phyloP scores from a whole-genome alignment of 2,329 filamentous ascomycete species.

The Trichoderma koningii region DNA sequence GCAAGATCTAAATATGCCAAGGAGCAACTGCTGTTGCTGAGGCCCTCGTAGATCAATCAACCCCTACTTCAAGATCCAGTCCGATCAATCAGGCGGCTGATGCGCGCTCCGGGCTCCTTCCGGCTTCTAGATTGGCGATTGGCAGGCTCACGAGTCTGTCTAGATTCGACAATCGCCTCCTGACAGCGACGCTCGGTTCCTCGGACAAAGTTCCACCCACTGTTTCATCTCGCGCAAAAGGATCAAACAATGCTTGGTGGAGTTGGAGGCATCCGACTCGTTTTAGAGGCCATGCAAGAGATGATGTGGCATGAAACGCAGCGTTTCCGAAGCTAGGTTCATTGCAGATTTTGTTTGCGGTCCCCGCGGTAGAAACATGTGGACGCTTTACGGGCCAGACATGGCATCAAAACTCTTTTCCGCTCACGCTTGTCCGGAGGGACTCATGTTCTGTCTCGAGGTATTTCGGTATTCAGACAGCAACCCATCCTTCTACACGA shows the following conservation, averaged over 20 bases:
- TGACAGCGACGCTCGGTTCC: background rate
- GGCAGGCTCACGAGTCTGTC: background rate
- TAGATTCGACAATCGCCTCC: background rate
- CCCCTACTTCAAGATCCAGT: background rate
- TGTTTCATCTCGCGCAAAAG: conserved; percentile 4
- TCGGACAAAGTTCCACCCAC: background rate
- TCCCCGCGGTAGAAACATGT: background rate
- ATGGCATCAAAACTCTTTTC: background rate
- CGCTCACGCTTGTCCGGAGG: background rate
- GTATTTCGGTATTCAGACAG: background rate
- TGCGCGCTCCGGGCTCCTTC: background rate
- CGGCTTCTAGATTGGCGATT: background rate
- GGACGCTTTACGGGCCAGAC: background rate
- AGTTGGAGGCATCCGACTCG: conserved; percentile 3
- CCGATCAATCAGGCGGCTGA: background rate
- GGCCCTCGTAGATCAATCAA: too few species aligned
- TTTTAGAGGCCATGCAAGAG: background rate
- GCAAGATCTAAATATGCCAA: conserved; percentile 2
- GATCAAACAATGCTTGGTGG: background rate
- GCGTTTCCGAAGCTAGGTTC: conserved; percentile 18
- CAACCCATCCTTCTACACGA: too few species aligned
- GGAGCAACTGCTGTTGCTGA: background rate
- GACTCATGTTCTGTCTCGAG: background rate
- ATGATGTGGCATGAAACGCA: conserved; percentile 24
- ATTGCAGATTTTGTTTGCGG: conserved; percentile 9